A percentile compares a stretch with the other conserved stretches of the same genome.
phyloP scores from a whole-genome alignment of 768 basidiomycete species.

The Naganishia antarctica region DNA sequence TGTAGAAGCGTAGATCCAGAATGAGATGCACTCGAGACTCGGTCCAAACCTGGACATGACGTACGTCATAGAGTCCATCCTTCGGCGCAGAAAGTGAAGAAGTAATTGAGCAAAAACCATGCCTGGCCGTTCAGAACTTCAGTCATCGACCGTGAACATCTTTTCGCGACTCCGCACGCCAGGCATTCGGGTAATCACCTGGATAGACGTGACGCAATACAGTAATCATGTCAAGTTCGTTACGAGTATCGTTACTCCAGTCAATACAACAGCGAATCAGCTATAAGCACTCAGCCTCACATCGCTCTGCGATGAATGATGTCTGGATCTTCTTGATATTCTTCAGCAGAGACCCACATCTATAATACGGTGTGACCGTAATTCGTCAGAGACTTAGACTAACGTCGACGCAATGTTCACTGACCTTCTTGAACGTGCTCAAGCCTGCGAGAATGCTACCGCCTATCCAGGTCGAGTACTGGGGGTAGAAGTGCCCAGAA shows the following conservation, averaged over 20 bases:
- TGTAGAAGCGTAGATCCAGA: too few species aligned
- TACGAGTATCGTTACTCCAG: constrained; percentile 2
- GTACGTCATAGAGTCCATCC: too few species aligned
- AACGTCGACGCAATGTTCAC: constrained; percentile 5
- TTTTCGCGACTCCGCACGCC: too few species aligned
- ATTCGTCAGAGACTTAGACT: constrained; percentile 13
- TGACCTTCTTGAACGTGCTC: constrained; percentile 94
- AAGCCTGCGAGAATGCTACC: constrained; percentile 93
- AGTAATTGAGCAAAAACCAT: too few species aligned
- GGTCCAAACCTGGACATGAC: too few species aligned
- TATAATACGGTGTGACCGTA: constrained; percentile 46
- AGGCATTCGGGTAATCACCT: too few species aligned
- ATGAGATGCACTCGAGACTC: too few species aligned
- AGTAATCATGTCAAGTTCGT: not conserved
- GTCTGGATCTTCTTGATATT: constrained; percentile 98
- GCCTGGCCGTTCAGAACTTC: too few species aligned
- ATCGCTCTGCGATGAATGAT: constrained; percentile 89
- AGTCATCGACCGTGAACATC: too few species aligned
- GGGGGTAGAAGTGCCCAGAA: not conserved
- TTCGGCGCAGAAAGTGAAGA: too few species aligned
- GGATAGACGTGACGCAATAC: not conserved
- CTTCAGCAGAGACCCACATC: constrained; percentile 99
- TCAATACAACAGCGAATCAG: constrained; percentile 15
- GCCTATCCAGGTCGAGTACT: constrained; percentile 57
- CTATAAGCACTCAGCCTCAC: constrained; percentile 14